Percentiles rank a stretch among this genome's conserved stretches.
Evolutionary conservation across 2,329 filamentous ascomycete genomes (phyloP).

Genomic region (Apiospora aurea): DNA sequence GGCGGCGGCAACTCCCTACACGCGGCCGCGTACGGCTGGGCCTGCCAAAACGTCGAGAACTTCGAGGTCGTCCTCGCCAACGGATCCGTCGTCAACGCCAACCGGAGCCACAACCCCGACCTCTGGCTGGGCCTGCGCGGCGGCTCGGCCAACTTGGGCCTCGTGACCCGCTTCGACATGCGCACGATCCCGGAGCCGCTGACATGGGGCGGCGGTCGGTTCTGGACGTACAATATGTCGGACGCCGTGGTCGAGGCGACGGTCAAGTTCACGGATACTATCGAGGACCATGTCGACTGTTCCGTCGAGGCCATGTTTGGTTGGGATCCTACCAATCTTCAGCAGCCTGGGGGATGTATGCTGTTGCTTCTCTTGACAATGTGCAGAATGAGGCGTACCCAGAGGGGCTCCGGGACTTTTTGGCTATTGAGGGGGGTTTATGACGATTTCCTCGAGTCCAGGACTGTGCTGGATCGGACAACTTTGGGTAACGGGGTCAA

Average conservation of each 20-base stretch:
- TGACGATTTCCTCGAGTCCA: background rate
- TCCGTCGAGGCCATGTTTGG: background rate
- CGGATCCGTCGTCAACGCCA: slow-evolving; percentile 50
- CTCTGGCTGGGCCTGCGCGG: slow-evolving; percentile 54
- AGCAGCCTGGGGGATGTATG: background rate
- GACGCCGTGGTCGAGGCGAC: slow-evolving; percentile 28
- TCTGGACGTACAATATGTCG: slow-evolving; percentile 22
- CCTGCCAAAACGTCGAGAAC: slow-evolving; percentile 51
- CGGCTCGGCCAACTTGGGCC: slow-evolving; percentile 54
- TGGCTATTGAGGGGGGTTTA: background rate
- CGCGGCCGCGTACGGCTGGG: slow-evolving; percentile 46
- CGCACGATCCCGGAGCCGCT: slow-evolving; percentile 25
- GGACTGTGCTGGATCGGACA: background rate
- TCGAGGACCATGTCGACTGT: slow-evolving; percentile 26
- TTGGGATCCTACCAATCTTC: background rate
- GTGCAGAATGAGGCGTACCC: background rate
- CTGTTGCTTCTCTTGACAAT: background rate
- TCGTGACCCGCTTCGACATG: slow-evolving; percentile 43
- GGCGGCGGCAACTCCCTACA: slow-evolving; percentile 37
- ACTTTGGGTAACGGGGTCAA: background rate
- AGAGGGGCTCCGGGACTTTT: background rate
- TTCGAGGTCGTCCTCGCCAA: slow-evolving; percentile 52
- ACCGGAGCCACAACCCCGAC: slow-evolving; percentile 42
- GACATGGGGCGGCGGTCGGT: slow-evolving; percentile 31
- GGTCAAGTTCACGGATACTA: slow-evolving; percentile 29